Base-by-base conservation (phyloP, 768 basidiomycete species). In the Cystofilobasidium ferigula region DNA sequence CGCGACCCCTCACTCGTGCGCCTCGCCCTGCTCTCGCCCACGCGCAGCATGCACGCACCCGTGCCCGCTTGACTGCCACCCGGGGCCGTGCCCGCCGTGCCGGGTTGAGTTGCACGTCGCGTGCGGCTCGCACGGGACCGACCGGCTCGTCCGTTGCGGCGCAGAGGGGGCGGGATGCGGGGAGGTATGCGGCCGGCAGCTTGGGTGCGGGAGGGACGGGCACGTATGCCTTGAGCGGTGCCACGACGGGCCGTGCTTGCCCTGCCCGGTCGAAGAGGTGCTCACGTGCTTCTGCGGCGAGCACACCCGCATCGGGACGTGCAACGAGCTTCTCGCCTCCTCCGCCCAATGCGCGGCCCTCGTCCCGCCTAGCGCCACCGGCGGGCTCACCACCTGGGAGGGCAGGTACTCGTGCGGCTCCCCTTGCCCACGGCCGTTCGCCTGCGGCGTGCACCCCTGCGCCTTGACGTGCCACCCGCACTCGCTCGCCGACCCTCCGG, bases 61-160 rank as follows among this genome's bases (percentile, higher is more conserved):
- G 0, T 98, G 93, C 74, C 83, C 91, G 0, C 73, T 91, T 18
- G 78, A 62, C 35, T 98, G 94, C 72, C 94, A 97, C 74, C 94
- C 95, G 0, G 95, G 94, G 0, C 95, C 94, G 0, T 99, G 95
- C 77, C 93, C 93, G 58, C 91, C 91, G 0, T 99, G 95, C 73
- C 82, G 84, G 69, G 82, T 94, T 14, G 88, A 86, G 7, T 83
- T 87, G 0, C 81, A 83, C 48, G 76, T 84, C n/a, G 78, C 80
- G 1, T 99, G 95, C 73, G 85, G 88, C 59, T 97, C 92, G 69
- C 81, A 82, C 56, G 81, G 83, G 67, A 80, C 82, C 38, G 75
- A 78, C 1, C 77, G 87, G 56, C 79, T 82, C 0, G 80, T 85
- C 69, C 79, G 83, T 6, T 87, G 86, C 74, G 61, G 79, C 51